Evolutionary conservation across 2,329 filamentous ascomycete genomes (phyloP), one percentile per base, ranked within the genome.

Genomic region (Trichoderma atroviride): DNA sequence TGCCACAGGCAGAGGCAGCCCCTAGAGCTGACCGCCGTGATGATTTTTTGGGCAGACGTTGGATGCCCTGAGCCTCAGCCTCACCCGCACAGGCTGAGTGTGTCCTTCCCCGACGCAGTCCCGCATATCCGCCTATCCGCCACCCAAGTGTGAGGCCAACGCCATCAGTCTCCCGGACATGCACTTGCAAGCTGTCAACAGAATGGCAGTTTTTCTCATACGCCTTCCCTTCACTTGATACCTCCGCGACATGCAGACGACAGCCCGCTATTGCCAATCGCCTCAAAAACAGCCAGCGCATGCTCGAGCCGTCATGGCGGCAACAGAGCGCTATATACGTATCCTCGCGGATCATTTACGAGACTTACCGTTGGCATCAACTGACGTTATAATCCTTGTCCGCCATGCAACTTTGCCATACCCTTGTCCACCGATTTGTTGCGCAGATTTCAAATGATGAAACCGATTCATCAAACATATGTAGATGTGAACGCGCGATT

Each of bases 271-370:
- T n/a, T 55, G 40, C 43, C 53, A 43, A 33, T 63, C 53, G 52
- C 1, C 55, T 31, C 53, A 7, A 35, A 43, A 43, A 52, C 27
- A 50, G 47, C 65, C 60, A 47, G 52, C 27, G 29, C 62, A 61
- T 66, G 63, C 50, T 65, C 40, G 14, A 53, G 63, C 69, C 62
- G 57, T 24, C 43, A 61, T 61, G 33, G 43, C 56, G 50, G 50
- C 57, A 61, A 16, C 56, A 53, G 73, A 63, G 71, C 75, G 76
- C 78, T 79, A 79, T 73, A 78, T 79, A 79, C 74, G 74, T 71
- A 78, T 78, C 77, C 78, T 73, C 73, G 69, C 72, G 77, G 77
- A 79, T 78, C 57, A 76, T 78, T 80, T 80, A 79, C 76, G 77
- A 77, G 71, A 70, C 64, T 63, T 62, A 68, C 67, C 56, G 16